Evolutionary conservation across 305 asterid species (phyloP), one percentile per base, ranked within the genome.

Genomic region (Fraxinus greggii): DNA sequence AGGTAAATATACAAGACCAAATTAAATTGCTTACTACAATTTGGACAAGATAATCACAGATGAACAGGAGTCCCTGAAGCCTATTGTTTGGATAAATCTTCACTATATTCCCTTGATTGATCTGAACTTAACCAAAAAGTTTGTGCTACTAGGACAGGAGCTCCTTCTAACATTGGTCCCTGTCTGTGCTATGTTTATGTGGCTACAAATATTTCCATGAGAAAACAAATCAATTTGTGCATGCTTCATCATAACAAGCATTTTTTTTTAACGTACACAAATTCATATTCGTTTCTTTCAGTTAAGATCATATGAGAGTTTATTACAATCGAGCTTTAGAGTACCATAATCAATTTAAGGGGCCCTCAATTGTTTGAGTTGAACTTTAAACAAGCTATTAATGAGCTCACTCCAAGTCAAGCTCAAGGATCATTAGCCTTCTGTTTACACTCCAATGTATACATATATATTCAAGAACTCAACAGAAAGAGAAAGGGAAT

Each of bases 401-500:
- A 61, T 61, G 32, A 9, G 72, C n/a, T 24, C 5, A 61, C 13
- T 59, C n/a, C 84, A 72, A 9, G 81, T 35, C 21, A 19, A 77
- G 79, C 72, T 23, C 28, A 28, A 35, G 24, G 74, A 67, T 61
- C 72, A 61, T 3, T 3, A 61, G 72, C 17, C 72, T 23, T 24
- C 31, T 23, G 32, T 61, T 61, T 61, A 23, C 72, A 61, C 72
- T 61, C 72, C 32, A 61, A 9, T 40, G 61, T 33, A 80, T 32
- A 26, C 45, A 23, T 2, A 72, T 42, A 72, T 23, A 65, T 69
- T 31, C 75, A 69, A 69, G 38, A 69, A 28, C 75, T 28, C 75
- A 31, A 69, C 75, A n/a, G 54, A 72, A 4, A 23, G 82, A 31
- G 65, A 32, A n/a, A 21, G 72, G 32, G 61, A 83, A 72, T 28